Base-by-base conservation (phyloP, 208 protist species). In the Paratrypanosoma confusum region DNA sequence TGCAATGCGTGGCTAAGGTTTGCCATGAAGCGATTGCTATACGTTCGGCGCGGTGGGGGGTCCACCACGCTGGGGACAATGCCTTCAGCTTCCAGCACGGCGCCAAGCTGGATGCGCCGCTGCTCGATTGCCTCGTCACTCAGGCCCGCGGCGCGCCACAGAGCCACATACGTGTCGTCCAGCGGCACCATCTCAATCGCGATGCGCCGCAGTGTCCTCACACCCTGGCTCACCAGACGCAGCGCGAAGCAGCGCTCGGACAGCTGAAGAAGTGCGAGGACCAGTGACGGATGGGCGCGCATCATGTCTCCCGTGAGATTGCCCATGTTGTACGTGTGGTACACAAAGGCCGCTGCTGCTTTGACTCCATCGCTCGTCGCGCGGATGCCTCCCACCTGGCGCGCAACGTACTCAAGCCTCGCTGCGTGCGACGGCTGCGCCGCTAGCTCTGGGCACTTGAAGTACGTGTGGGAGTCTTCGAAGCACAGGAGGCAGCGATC, bases 251-350 rank as follows among this genome's bases (percentile, higher is more conserved):
- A 73, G 11, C 61, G 64, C 11, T 41, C 51, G 14, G 39, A 48
- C 32, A 88, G 39, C 10, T 18, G 48, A 20, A 81, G 48, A 40
- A 90, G 39, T 21, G 42, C 59, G 7, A 14, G 7, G 8, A 71
- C 68, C 8, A 85, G 31, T 1, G 25, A 47, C 2, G 71, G 68
- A n/a, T 77, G 25, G 1, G 41, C 57, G 13, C 69, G 65, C 36
- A 87, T 42, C 60, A 76, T 27, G 13, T 76, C 69, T 6, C 52
- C 33, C 2, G 69, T 64, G 1, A 85, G 58, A 0, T 51, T 58
- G 7, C 72, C 71, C 33, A 57, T 44, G 57, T 86, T 82, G 67
- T 92, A 88, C 54, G 53, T 57, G 54, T 81, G 55, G 45, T 92
- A 82, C 3, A 88, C 56, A 38, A 75, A 85, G 18, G 55, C 68